Conservation (phyloP, 2,329 filamentous ascomycete genomes). For the Colletotrichum sp. region DNA sequence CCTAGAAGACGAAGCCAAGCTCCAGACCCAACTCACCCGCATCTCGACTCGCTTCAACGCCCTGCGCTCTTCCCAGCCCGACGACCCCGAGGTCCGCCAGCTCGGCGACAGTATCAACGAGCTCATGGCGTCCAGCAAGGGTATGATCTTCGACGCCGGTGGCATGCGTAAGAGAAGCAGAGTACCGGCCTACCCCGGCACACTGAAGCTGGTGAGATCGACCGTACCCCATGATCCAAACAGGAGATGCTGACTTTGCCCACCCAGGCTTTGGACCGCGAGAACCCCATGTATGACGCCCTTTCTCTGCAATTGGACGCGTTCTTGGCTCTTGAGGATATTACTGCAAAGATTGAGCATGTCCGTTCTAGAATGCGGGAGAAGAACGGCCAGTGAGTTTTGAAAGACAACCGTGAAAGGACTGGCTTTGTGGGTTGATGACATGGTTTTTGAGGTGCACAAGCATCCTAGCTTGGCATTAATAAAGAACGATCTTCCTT, state of each 20-base stretch:
- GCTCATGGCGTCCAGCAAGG: fast-evolving
- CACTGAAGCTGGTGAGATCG: background rate
- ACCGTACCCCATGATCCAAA: background rate
- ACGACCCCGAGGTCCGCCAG: background rate
- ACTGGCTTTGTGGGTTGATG: background rate
- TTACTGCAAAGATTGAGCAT: background rate
- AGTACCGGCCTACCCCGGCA: background rate
- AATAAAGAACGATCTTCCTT: background rate
- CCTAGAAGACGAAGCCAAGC: background rate
- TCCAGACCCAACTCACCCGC: background rate
- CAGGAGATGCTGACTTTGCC: background rate
- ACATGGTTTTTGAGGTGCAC: background rate
- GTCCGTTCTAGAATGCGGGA: background rate
- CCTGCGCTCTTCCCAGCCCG: background rate
- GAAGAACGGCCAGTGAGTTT: background rate
- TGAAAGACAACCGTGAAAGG: background rate
- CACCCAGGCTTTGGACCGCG: background rate
- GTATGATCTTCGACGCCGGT: background rate
- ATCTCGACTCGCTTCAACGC: background rate
- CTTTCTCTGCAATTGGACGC: background rate
- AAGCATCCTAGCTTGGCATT: background rate
- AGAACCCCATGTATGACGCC: background rate
- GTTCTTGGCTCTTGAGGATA: background rate
- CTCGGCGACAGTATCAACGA: background rate
- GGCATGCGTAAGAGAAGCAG: background rate